A percentile compares a stretch with the other conserved stretches of the same genome.
phyloP scores from a whole-genome alignment of 2,329 filamentous ascomycete species.

The Monosporascus sp. region DNA sequence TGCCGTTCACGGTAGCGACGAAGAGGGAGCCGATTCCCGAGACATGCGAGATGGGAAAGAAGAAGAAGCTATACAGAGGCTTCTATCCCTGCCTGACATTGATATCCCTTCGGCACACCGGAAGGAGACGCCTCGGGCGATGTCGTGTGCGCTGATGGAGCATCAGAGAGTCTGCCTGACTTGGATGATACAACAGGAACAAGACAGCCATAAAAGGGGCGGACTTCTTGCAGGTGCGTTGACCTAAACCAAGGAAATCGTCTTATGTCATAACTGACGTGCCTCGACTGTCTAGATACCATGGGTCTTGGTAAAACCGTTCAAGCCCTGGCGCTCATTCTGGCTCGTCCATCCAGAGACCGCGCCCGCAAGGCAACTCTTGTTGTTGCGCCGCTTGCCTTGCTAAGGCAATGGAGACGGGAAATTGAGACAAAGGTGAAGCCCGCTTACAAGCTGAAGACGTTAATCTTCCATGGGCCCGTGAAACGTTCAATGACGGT shows the following conservation, averaged over 20 bases:
- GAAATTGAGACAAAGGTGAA: conserved; percentile 25
- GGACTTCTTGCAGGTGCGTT: conserved; percentile 19
- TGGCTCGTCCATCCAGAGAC: conserved; percentile 19
- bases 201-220: conserved; percentile 17
- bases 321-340: conserved; percentile 24
- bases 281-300: conserved; percentile 10
- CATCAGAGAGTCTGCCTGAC: conserved; percentile 24
- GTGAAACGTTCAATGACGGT: conserved; percentile 15
- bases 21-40: background rate
- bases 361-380: conserved; percentile 21
- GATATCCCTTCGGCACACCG: conserved; percentile 14
- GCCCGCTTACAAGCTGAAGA: conserved; percentile 19
- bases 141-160: conserved; percentile 19
- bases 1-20: background rate
- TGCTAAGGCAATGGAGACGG: conserved; percentile 23
- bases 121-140: conserved; percentile 11
- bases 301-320: conserved; percentile 28
- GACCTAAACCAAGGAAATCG: background rate
- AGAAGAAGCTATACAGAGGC: conserved; percentile 8
- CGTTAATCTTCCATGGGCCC: conserved; percentile 20
- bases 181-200: conserved; percentile 25
- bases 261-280: background rate
- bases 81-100: conserved; percentile 13
- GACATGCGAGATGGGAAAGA: background rate
- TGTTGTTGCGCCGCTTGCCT: conserved; percentile 20